Base-by-base conservation (phyloP, 176 grass and related monocot genomes). In the Cenchrus americanus region DNA sequence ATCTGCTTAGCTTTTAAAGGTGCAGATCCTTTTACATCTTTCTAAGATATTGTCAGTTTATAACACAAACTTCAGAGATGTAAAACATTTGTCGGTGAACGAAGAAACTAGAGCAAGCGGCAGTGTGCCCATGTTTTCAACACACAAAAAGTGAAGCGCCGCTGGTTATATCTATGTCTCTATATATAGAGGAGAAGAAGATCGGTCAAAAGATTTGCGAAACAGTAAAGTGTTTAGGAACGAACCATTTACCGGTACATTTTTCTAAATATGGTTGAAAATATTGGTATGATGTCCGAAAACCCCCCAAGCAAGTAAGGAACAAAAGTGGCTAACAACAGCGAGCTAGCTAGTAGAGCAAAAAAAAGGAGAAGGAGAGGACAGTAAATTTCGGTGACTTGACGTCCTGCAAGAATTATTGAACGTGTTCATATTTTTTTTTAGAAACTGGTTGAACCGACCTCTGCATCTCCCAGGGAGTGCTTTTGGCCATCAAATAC, bases 11-110 rank as follows among this genome's bases (percentile, higher is more conserved):
- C 53, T 83, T 75, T 47, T 54, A 84, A 76, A 76, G 48, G 49
- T 43, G 34, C 3, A 75, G 82, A 66, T 76, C 82, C 8, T 73
- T 54, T 71, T 21, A 14, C 15, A 21, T 47, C 65, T 43, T 81
- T 58, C 0, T 44, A 70, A 46, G 52, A 71, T 71, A 55, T 13
- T 55, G 27, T 30, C 27, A 42, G 41, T 42, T 1, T 75, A 4
- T 65, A 49, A n/a, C 5, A 66, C 14, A 5, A 37, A 26, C 47
- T 1, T 10, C 37, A 24, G 19, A 65, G 66, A 46, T 32, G 41
- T 30, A 76, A 58, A 44, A 27, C 49, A 19, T 84, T 22, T 10
- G 48, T 55, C 5, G 62, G 62, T 54, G 58, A 66, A 53, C 19
- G 70, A 10, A 65, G 59, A 75, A 75, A 64, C 46, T 9, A 43